phyloP scores from a whole-genome alignment of 2,329 filamentous ascomycete genomes.

The Ascochyta lentis region DNA sequence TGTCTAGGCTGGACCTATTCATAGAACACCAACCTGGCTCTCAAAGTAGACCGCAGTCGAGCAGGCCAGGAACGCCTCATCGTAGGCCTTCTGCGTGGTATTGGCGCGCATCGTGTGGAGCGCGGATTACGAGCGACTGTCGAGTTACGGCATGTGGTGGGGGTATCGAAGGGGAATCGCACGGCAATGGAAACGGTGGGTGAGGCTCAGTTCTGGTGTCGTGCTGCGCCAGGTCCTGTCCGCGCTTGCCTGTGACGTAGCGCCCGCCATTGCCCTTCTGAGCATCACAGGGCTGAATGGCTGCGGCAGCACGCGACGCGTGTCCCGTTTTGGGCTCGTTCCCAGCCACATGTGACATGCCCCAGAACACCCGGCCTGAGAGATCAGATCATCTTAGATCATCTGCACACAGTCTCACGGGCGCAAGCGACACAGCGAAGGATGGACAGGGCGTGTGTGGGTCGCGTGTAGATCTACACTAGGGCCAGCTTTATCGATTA shows the following conservation, averaged over 20 bases:
- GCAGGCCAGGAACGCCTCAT: constrained; percentile 93
- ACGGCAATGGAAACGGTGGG: constrained; percentile 14
- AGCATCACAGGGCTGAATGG: constrained; percentile 22
- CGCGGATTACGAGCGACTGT: constrained; percentile 11
- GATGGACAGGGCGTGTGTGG: constrained; percentile 30
- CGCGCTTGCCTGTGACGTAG: constrained; percentile 43
- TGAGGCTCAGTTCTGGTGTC: constrained; percentile 25
- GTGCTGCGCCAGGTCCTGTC: constrained; percentile 29
- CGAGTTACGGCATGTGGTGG: constrained; percentile 47
- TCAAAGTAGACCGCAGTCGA: constrained; percentile 98
- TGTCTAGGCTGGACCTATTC: not conserved
- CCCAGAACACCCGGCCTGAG: not conserved
- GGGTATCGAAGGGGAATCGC: constrained; percentile 40
- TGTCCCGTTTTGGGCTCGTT: constrained; percentile 11
- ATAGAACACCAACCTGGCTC: constrained; percentile 68
- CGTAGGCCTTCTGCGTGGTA: constrained; percentile 94
- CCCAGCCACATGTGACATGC: constrained; percentile 6
- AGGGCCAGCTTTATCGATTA: constrained; percentile 42
- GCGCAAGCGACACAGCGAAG: constrained; percentile 6
- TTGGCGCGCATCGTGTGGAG: constrained; percentile 59
- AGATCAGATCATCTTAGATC: not conserved
- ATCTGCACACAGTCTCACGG: constrained; percentile 1
- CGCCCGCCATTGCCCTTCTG: constrained; percentile 22
- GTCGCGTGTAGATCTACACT: constrained; percentile 27
- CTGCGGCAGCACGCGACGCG: constrained; percentile 25